Evolutionary conservation across 208 protist genomes (phyloP), one percentile per base, ranked within the genome.

Genomic region (Trypanosoma platydactyli): DNA sequence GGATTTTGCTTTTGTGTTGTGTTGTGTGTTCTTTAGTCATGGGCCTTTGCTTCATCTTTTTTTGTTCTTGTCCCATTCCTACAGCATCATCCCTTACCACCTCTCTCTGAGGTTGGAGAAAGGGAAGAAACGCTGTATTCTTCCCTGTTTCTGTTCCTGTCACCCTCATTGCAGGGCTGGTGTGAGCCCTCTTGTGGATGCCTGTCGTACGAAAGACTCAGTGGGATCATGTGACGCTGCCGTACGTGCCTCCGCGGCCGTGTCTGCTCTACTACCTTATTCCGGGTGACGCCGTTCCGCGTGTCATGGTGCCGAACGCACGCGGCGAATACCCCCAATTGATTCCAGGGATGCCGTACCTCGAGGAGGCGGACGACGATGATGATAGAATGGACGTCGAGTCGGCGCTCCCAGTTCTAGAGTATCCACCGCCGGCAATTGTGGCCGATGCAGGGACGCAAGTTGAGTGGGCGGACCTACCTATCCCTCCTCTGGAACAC

Each of bases 211-310:
- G 63, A 18, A 60, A 60, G 2, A 84, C 78, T 50, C 41, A 44
- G 0, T 94, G 89, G 86, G 82, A 94, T 48, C 85, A 94, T 73
- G 54, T 53, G 16, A 83, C 79, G 35, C 61, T 89, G 44, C 83
- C 84, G 22, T 94, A 92, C 66, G 81, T 65, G 0, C 89, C 89
- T 0, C 0, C 29, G 1, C 54, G 64, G 13, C 84, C 85, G 29
- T 92, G 89, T 71, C 64, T 89, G 18, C n/a, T 94, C 33, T 87
- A 89, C 57, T 94, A 94, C 55, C 55, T 86, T n/a, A 71, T 94
- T 15, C 89, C 89, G 0, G 83, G 80, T 27, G 82, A 91, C 41
- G 57, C 71, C 0, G 80, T 92, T 18, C 80, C 72, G 68, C 85
- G 86, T 9, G 78, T 88, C 35, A 65, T 56, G 20, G 82, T 86